phyloP scores from a whole-genome alignment of 805 yeast genomes.

The Scheffersomyces coipomensis region DNA sequence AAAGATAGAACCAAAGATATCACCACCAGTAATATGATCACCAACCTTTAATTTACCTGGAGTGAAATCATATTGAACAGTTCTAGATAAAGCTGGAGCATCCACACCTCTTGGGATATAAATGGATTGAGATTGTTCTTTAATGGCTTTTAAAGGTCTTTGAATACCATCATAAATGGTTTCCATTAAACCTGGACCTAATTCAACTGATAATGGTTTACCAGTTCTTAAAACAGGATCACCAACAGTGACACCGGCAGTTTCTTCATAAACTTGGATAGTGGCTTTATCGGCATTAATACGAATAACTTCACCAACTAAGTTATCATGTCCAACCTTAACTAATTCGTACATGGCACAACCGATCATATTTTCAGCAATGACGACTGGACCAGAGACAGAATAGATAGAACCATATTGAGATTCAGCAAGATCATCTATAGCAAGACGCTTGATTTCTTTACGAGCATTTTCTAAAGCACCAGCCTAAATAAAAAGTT shows the following conservation, averaged over 20 bases:
- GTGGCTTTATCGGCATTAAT: conserved; percentile 96
- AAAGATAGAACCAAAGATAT: conserved; percentile 87
- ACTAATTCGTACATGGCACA: conserved; percentile 99
- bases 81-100: conserved; percentile 91
- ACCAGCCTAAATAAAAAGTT: conserved; percentile 65
- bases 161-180: conserved; percentile 99
- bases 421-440: conserved; percentile 69
- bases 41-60: conserved; percentile 84
- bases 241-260: conserved; percentile 99
- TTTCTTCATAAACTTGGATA: conserved; percentile 98
- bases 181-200: conserved; percentile 99
- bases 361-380: conserved; percentile 98
- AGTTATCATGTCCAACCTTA: conserved; percentile 93
- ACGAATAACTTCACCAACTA: conserved; percentile 98
- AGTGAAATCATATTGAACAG: conserved; percentile 77
- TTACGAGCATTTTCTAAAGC: conserved; percentile 96
- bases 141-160: conserved; percentile 94
- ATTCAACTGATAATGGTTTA: conserved; percentile 96
- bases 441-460: conserved; percentile 79
- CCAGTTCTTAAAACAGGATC: conserved; percentile 99
- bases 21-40: conserved; percentile 98
- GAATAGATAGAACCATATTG: conserved; percentile 88
- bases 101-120: conserved; percentile 99
- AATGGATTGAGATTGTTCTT: conserved; percentile 82
- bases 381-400: conserved; percentile 96